Base-by-base conservation (phyloP, 2,329 filamentous ascomycete species). In the Curvularia sp. region DNA sequence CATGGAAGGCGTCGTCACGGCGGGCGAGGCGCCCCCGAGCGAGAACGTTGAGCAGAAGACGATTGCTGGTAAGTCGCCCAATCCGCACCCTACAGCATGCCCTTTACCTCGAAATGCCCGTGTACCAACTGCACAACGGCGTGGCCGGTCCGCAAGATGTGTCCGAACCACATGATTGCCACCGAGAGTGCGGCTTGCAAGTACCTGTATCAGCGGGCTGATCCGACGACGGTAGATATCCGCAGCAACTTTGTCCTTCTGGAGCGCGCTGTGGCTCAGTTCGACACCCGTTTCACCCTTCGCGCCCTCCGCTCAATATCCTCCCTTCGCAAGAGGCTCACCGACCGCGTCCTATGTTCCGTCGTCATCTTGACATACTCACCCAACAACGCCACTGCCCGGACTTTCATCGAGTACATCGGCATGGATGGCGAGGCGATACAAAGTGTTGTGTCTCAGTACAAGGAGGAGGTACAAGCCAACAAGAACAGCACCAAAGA, bases 221-320 rank as follows among this genome's bases (percentile, higher is more conserved):
- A 77, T 67, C 66, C 66, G 31, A 61, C 63, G 44, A 62, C 65
- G 28, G 47, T 75, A 98, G 95, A 97, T 79, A 96, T 99, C 82
- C 95, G 93, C 81, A 89, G 87, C 84, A 97, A 96, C 81, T 97
- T 97, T 76, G 87, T 88, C 52, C 86, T 99, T 65, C 86, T 99
- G 74, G 93, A 97, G 74, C 90, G 93, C 73, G 95, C 93, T 66
- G 94, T 99, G 65, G 85, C 89, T 65, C 88, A 96, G 71, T 99
- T 98, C 78, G 95, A 99, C 80, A 88, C 93, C 59, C 89, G 95
- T 82, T 99, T 97, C 81, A 92, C 94, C 57, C 89, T 99, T 64
- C 88, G 95, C 75, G 95, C 95, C 62, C 86, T 99, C 64, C 90
- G 95, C 72, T 96, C 93, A 70, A 96, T 98, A 81, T 97, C 95